phyloP scores from a whole-genome alignment of 2,329 filamentous ascomycete genomes.

The Trichoderma harzianum region DNA sequence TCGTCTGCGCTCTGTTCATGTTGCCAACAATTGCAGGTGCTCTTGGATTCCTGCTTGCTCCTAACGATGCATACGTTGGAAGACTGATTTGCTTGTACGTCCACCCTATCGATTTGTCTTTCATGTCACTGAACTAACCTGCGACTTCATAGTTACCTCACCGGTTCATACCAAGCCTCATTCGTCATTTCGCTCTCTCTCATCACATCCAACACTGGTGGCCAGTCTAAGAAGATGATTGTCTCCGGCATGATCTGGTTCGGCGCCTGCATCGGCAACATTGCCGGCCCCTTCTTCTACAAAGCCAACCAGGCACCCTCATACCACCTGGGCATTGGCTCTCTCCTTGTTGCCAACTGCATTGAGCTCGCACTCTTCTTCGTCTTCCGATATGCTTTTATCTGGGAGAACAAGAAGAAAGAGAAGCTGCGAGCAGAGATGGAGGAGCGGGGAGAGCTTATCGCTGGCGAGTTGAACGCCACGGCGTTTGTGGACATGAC shows the following conservation, averaged over 20 bases:
- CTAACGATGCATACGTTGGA: slow-evolving; percentile 46
- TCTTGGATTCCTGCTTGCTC: slow-evolving; percentile 55
- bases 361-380: slow-evolving; percentile 39
- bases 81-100: slow-evolving; percentile 53
- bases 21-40: slow-evolving; percentile 57
- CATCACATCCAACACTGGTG: slow-evolving; percentile 49
- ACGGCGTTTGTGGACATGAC: slow-evolving; percentile 43
- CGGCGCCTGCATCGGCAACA: slow-evolving; percentile 59
- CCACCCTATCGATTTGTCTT: not conserved
- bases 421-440: slow-evolving; percentile 34
- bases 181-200: slow-evolving; percentile 42
- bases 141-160: slow-evolving; percentile 28
- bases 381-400: slow-evolving; percentile 37
- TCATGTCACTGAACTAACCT: not conserved
- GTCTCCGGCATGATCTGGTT: slow-evolving; percentile 61
- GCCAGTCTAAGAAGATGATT: slow-evolving; percentile 62
- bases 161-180: slow-evolving; percentile 39
- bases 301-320: slow-evolving; percentile 47
- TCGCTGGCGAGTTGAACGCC: slow-evolving; percentile 32
- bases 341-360: slow-evolving; percentile 40
- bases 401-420: slow-evolving; percentile 39
- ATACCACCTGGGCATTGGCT: slow-evolving; percentile 40
- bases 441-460: slow-evolving; percentile 25
- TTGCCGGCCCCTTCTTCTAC: slow-evolving; percentile 62
- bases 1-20: slow-evolving; percentile 54